Base-by-base conservation (phyloP, 2,329 filamentous ascomycete genomes). In the Diaporthe citri region DNA sequence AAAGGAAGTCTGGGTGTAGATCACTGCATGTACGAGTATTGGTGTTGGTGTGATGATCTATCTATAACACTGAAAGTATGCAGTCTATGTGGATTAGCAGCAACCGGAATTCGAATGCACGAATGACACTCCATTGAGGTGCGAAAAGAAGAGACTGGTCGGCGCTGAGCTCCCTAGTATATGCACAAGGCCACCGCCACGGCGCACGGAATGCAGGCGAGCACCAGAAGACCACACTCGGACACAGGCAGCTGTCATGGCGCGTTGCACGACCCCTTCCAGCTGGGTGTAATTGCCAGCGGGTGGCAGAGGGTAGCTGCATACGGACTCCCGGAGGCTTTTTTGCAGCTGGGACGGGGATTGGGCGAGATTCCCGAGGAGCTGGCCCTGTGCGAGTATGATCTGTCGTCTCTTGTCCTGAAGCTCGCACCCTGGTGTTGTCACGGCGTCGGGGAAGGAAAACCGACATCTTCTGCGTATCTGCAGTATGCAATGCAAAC, bases 21-120 rank as follows among this genome's bases (percentile, higher is more conserved):
- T 28, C 34, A 22, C 4, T 39, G 64, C 17, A 28, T 55, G 31
- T 67, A 67, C 20, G 46, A 34, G 10, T 9, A 6, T n/a, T n/a
- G 36, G 39, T 39, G 28, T 28, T 60, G 70, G 70, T 72, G 70
- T 51, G 43, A 1, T 62, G 70, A 62, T 62, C 70, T 60, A 62
- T 20, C 34, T 60, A 36, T 9, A 3, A 25, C 56, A 39, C n/a
- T 31, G 25, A 2, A 28, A 1, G 41, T 4, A 72, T 4, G 20
- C 55, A 52, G 25, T 51, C n/a, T 13, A 28, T 51, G 13, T 34
- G 4, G 7, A 41, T n/a, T 6, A 28, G 36, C 36, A 60, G 36
- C 6, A n/a, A 9, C 57, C 5, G 9, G 2, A 9, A 1, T 25
- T 10, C 22, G 5, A 28, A 41, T 28, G 57, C 57, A 60, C 43